These are phyloP conservation scores for Xylaria cubensis DNA, from an alignment of 495 filamentous ascomycete genomes.

Conservation along the genomic window DNA sequence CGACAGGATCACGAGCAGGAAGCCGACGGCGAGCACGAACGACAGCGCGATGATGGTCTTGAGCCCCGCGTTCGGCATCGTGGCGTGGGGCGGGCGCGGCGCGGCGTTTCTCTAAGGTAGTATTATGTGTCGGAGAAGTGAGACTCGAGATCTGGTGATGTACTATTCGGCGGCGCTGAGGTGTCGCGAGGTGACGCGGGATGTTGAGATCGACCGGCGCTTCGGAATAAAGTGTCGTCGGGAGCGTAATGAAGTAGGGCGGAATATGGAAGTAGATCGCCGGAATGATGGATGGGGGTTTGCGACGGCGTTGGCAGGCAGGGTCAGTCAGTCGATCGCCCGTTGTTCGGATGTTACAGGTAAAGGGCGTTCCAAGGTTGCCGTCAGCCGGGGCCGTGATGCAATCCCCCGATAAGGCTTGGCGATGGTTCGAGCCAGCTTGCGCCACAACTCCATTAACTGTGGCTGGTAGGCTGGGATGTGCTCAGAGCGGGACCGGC, in stretches of 20 bases:
- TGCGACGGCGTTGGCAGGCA: neutral
- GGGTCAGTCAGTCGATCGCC: slow-evolving; percentile 7
- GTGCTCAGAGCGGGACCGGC: neutral
- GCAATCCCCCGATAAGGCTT: slow-evolving; percentile 30
- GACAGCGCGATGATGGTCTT: slow-evolving; percentile 99
- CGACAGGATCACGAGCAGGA: slow-evolving; percentile 98
- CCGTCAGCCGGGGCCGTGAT: slow-evolving; percentile 40
- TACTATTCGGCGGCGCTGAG: neutral
- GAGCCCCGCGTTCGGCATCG: slow-evolving; percentile 84
- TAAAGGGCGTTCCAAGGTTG: slow-evolving; percentile 29
- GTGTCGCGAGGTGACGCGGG: neutral
- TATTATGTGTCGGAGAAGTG: neutral
- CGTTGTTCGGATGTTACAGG: slow-evolving; percentile 18
- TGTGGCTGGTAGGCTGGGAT: slow-evolving; percentile 26
- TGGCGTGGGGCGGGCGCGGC: slow-evolving; percentile 37
- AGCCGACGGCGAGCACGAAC: slow-evolving; percentile 98
- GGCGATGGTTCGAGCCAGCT: slow-evolving; percentile 30
- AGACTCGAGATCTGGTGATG: neutral
- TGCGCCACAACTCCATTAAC: slow-evolving; percentile 36
- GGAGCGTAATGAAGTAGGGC: neutral
- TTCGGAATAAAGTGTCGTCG: neutral
- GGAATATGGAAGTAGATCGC: neutral
- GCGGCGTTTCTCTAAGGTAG: neutral
- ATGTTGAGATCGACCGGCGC: neutral
- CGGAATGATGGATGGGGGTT: neutral